Evolutionary conservation across 139 green algal genomes (phyloP).

Genomic region (Pycnococcus provasolii): DNA sequence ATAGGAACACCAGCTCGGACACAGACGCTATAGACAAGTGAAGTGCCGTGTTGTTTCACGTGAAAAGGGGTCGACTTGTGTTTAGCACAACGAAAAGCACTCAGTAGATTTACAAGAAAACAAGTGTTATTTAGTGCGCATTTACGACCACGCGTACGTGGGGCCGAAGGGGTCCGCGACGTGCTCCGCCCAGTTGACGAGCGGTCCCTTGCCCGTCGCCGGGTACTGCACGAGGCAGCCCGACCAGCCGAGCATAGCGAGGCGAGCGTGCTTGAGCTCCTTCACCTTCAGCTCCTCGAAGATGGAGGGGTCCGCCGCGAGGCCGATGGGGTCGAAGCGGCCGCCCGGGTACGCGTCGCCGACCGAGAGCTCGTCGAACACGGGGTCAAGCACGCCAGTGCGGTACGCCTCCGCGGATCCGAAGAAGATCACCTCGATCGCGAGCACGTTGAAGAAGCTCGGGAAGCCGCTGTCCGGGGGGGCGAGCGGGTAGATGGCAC

Average conservation of each 20-base stretch:
- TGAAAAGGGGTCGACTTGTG: no score
- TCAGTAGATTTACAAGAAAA: no score
- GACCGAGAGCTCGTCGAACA: not conserved
- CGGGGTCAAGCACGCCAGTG: conserved; percentile 24
- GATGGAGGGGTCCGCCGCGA: conserved; percentile 84
- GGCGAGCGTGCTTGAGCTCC: conserved; percentile 95
- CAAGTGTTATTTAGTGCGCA: no score
- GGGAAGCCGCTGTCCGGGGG: conserved; percentile 21
- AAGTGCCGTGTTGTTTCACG: no score
- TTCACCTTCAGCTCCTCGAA: conserved; percentile 83
- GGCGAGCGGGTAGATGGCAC: not conserved
- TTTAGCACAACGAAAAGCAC: no score
- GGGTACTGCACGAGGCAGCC: conserved; percentile 5
- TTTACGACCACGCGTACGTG: no score
- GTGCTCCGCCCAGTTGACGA: conserved; percentile 9
- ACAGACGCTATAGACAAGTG: no score
- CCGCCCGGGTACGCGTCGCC: conserved; percentile 10
- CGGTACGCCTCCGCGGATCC: conserved; percentile 34
- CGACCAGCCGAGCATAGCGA: conserved; percentile 59
- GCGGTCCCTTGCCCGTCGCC: conserved; percentile 19
- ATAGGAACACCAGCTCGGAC: no score
- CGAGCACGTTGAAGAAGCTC: conserved; percentile 23
- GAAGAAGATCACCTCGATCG: conserved; percentile 34
- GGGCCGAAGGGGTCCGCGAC: not conserved
- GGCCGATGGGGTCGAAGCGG: conserved; percentile 77